phyloP scores from a whole-genome alignment of 2,329 filamentous ascomycete genomes.

The Xylaria sp. region DNA sequence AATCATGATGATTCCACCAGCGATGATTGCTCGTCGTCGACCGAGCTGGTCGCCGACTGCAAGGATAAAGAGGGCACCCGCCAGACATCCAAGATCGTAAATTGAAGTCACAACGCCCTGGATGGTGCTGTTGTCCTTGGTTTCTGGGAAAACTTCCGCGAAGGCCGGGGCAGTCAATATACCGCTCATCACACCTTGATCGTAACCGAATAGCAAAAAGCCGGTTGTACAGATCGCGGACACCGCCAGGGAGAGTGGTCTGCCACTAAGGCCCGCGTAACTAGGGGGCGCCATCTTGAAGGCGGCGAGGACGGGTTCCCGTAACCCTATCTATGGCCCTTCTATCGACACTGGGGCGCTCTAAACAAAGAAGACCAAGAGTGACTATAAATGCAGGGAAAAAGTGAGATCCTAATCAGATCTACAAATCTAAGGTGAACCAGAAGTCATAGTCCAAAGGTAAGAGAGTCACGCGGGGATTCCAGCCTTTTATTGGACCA shows the following conservation, averaged over 20 bases:
- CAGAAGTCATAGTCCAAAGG: background rate
- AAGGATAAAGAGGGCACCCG: slow-evolving; percentile 56
- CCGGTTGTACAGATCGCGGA: slow-evolving; percentile 69
- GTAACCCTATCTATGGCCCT: slow-evolving; percentile 11
- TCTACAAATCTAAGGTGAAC: slow-evolving; percentile 8
- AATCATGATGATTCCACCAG: slow-evolving; percentile 61
- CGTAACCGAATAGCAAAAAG: slow-evolving; percentile 61
- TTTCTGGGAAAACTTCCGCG: slow-evolving; percentile 53
- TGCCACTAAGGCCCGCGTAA: slow-evolving; percentile 65
- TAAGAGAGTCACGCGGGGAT: slow-evolving; percentile 6
- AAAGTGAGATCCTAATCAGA: background rate
- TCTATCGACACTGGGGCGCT: background rate
- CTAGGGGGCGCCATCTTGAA: slow-evolving; percentile 56
- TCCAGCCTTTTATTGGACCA: slow-evolving; percentile 14
- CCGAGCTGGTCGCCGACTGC: slow-evolving; percentile 59
- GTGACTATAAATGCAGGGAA: background rate
- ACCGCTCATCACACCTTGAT: slow-evolving; percentile 51
- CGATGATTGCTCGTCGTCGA: slow-evolving; percentile 59
- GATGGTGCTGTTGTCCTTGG: slow-evolving; percentile 51
- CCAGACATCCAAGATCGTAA: slow-evolving; percentile 53
- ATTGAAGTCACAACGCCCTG: slow-evolving; percentile 55
- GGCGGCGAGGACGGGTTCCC: slow-evolving; percentile 7
- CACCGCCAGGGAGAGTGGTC: slow-evolving; percentile 59
- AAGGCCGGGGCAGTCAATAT: slow-evolving; percentile 59
- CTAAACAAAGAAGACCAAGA: background rate